Evolutionary conservation across 2,329 filamentous ascomycete genomes (phyloP).

Genomic region (Trichophyton schoenleinii): DNA sequence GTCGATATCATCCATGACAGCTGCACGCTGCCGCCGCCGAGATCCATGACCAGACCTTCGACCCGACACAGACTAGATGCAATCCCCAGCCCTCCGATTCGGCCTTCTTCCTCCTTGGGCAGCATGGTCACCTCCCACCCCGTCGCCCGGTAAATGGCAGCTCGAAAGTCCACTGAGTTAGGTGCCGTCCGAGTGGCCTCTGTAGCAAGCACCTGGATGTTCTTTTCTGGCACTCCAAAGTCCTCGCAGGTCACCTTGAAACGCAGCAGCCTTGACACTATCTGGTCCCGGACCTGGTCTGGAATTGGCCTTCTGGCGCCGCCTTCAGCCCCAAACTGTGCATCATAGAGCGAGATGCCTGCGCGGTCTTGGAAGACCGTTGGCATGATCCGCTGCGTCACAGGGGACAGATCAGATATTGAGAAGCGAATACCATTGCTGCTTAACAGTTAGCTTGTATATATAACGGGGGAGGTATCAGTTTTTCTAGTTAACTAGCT

Average conservation of each 20-base stretch:
- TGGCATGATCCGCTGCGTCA: slow-evolving; percentile 57
- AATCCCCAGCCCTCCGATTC: slow-evolving; percentile 71
- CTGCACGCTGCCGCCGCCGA: slow-evolving; percentile 65
- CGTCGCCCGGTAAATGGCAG: slow-evolving; percentile 49
- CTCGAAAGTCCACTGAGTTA: slow-evolving; percentile 58
- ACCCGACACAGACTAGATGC: slow-evolving; percentile 59
- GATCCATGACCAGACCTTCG: slow-evolving; percentile 72
- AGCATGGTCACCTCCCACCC: slow-evolving; percentile 61
- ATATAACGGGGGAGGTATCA: not conserved
- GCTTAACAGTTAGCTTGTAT: slow-evolving; percentile 21
- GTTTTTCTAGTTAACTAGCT: not conserved
- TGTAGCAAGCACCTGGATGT: slow-evolving; percentile 69
- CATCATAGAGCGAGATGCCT: slow-evolving; percentile 77
- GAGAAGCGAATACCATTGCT: slow-evolving; percentile 89
- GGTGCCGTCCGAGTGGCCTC: slow-evolving; percentile 73
- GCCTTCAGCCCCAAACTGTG: slow-evolving; percentile 41
- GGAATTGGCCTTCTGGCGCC: slow-evolving; percentile 43
- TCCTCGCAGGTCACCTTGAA: slow-evolving; percentile 61
- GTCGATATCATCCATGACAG: slow-evolving; percentile 52
- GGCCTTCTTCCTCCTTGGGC: slow-evolving; percentile 66
- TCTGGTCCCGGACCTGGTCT: slow-evolving; percentile 48
- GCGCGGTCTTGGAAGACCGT: slow-evolving; percentile 68
- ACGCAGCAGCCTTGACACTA: slow-evolving; percentile 52
- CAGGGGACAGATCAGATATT: slow-evolving; percentile 65
- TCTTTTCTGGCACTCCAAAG: slow-evolving; percentile 50